Evolutionary conservation across 2,329 filamentous ascomycete species (phyloP).

Genomic region (Hypoxylon sp.): DNA sequence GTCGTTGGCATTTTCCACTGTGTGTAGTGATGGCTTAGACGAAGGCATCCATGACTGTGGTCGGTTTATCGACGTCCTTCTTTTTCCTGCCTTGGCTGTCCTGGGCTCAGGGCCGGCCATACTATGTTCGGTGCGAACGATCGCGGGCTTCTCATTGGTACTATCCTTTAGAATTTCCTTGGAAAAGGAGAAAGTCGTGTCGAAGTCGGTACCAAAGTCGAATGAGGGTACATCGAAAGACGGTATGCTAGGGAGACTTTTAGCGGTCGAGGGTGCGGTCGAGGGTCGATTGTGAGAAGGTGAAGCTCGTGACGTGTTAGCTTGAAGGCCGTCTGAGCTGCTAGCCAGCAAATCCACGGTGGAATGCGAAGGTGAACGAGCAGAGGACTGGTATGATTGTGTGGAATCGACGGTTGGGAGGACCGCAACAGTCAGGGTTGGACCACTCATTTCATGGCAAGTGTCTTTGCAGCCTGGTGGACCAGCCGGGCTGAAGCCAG

Average conservation of each 20-base stretch:
- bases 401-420: constrained; percentile 59
- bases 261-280: constrained; percentile 52
- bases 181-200: constrained; percentile 62
- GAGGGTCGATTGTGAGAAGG: constrained; percentile 44
- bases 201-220: constrained; percentile 65
- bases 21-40: constrained; percentile 60
- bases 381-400: constrained; percentile 52
- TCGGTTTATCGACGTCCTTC: constrained; percentile 64
- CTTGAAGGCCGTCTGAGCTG: constrained; percentile 23
- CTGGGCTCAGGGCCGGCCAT: constrained; percentile 49
- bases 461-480: constrained; percentile 45
- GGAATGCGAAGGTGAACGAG: constrained; percentile 54
- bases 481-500: constrained; percentile 42
- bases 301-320: constrained; percentile 29
- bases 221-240: constrained; percentile 68
- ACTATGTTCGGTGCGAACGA: constrained; percentile 43
- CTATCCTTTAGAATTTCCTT: constrained; percentile 47
- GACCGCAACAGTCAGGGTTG: constrained; percentile 58
- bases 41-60: constrained; percentile 68
- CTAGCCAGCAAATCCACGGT: constrained; percentile 39
- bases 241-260: constrained; percentile 57
- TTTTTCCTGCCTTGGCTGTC: constrained; percentile 56
- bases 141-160: constrained; percentile 51
- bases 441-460: constrained; percentile 62
- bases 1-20: constrained; percentile 53